Evolutionary conservation across 805 yeast species (phyloP).

Genomic region (Teunomyces aglyptinius): DNA sequence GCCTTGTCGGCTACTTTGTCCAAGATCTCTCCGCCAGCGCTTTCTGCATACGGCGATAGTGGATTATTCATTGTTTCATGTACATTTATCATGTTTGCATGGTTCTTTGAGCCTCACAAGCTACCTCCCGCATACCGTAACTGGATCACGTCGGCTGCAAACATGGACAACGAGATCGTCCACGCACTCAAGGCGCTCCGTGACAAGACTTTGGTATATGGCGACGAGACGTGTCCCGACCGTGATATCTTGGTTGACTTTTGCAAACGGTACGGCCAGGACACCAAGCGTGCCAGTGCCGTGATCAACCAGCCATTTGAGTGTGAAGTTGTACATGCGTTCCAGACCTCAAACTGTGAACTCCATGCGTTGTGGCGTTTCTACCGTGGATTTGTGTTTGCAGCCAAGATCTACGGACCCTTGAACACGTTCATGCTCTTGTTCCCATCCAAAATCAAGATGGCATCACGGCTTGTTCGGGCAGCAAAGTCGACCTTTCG

Average conservation of each 20-base stretch:
- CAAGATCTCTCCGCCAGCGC: conserved; percentile 5
- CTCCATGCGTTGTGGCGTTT: conserved; percentile 47
- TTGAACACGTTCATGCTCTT: conserved; percentile 32
- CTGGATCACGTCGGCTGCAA: conserved; percentile 51
- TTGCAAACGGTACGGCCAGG: conserved; percentile 33
- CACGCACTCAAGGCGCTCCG: conserved; percentile 31
- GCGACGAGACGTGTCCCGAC: conserved; percentile 23
- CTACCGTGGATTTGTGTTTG: conserved; percentile 39
- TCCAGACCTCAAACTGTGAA: conserved; percentile 40
- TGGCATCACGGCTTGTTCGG: conserved; percentile 15
- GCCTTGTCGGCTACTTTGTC: conserved; percentile 20
- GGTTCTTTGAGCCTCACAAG: conserved; percentile 38
- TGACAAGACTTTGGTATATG: conserved; percentile 32
- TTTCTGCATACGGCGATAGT: conserved; percentile 24
- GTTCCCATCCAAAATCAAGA: conserved; percentile 17
- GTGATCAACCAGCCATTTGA: conserved; percentile 29
- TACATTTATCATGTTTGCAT: conserved; percentile 34
- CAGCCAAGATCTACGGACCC: conserved; percentile 41
- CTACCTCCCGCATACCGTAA: conserved; percentile 44
- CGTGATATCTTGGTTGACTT: conserved; percentile 29
- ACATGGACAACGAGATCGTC: conserved; percentile 42
- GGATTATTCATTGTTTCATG: conserved; percentile 27
- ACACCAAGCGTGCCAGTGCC: conserved; percentile 30
- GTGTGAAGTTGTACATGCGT: conserved; percentile 43
- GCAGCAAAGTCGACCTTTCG: conserved; percentile 30